Conservation (phyloP, 1,139 yeast species). For the Taiozyma sp. region DNA sequence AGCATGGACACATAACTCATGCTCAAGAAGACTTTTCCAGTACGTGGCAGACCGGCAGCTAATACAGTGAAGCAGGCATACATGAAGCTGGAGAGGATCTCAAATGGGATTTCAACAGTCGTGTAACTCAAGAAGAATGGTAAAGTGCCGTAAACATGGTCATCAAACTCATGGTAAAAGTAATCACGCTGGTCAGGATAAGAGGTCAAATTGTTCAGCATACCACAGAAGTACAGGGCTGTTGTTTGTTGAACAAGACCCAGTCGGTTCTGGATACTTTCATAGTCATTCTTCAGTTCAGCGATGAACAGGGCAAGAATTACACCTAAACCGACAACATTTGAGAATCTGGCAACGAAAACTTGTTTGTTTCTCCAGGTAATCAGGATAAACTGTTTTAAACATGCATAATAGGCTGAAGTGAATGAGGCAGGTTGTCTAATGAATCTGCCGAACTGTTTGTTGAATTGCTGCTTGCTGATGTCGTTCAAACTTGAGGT, state of each 20-base stretch:
- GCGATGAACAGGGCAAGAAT: conserved; percentile 69
- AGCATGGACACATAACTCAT: conserved; percentile 52
- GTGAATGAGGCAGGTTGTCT: conserved; percentile 29
- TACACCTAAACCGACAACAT: conserved; percentile 61
- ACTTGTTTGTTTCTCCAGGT: conserved; percentile 45
- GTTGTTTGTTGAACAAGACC: conserved; percentile 75
- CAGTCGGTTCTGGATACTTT: conserved; percentile 61
- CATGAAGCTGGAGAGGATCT: conserved; percentile 52
- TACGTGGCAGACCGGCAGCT: conserved; percentile 71
- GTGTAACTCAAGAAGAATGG: conserved; percentile 69
- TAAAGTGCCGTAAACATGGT: conserved; percentile 63
- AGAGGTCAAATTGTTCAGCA: conserved; percentile 70
- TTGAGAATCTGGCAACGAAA: conserved; percentile 60
- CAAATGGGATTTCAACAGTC: conserved; percentile 68
- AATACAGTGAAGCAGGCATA: conserved; percentile 62
- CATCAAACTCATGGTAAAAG: conserved; percentile 77
- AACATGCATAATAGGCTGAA: conserved; percentile 28
- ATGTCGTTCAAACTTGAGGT: neutral
- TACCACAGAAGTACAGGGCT: conserved; percentile 73
- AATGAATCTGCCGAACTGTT: conserved; percentile 11
- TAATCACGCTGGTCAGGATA: conserved; percentile 73
- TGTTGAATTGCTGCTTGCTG: conserved; percentile 1
- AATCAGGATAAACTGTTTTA: conserved; percentile 17
- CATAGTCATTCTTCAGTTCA: conserved; percentile 53
- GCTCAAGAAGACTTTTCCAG: conserved; percentile 61